Percentiles rank a stretch among this genome's conserved stretches.
These are phyloP conservation scores for Rhodotorula sp. DNA, from an alignment of 1,284 basidiomycete species.

Conservation along the genomic window DNA sequence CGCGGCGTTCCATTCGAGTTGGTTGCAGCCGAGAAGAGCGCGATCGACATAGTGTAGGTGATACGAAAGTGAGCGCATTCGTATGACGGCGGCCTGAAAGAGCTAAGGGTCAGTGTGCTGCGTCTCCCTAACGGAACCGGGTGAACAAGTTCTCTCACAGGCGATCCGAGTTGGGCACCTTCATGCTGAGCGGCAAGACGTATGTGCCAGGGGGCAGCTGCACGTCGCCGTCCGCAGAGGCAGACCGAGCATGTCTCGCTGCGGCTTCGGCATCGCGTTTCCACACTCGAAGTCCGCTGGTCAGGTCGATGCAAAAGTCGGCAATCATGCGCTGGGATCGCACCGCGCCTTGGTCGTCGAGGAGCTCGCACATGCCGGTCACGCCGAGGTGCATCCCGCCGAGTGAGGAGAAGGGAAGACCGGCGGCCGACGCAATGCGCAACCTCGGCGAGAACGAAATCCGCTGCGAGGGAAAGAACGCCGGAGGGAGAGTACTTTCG, in stretches of 20 bases:
- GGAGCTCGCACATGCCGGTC: slow-evolving; percentile 46
- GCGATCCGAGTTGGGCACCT: slow-evolving; percentile 47
- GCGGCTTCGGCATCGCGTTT: slow-evolving; percentile 45
- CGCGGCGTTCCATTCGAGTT: slow-evolving; percentile 42
- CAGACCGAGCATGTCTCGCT: slow-evolving; percentile 19
- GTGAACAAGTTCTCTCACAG: slow-evolving; percentile 39
- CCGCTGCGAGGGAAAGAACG: slow-evolving; percentile 47
- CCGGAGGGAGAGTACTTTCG: slow-evolving; percentile 42
- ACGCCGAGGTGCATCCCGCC: slow-evolving; percentile 48
- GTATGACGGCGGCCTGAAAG: slow-evolving; percentile 46
- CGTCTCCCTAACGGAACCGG: not conserved
- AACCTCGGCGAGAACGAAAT: slow-evolving; percentile 47
- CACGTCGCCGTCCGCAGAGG: slow-evolving; percentile 23
- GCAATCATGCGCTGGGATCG: slow-evolving; percentile 46
- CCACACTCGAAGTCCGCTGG: slow-evolving; percentile 46
- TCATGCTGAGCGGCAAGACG: slow-evolving; percentile 48
- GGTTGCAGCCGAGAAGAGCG: slow-evolving; percentile 41
- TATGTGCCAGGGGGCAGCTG: slow-evolving; percentile 47
- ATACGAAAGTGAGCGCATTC: slow-evolving; percentile 46
- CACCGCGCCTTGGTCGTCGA: slow-evolving; percentile 40
- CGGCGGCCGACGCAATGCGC: slow-evolving; percentile 37
- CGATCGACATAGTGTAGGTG: slow-evolving; percentile 48
- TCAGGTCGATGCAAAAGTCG: slow-evolving; percentile 48
- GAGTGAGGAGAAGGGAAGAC: slow-evolving; percentile 41
- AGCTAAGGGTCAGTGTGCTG: not conserved